Evolutionary conservation across 192 early-diverging fungal genomes (phyloP).

Genomic region (Coemansia sp.): DNA sequence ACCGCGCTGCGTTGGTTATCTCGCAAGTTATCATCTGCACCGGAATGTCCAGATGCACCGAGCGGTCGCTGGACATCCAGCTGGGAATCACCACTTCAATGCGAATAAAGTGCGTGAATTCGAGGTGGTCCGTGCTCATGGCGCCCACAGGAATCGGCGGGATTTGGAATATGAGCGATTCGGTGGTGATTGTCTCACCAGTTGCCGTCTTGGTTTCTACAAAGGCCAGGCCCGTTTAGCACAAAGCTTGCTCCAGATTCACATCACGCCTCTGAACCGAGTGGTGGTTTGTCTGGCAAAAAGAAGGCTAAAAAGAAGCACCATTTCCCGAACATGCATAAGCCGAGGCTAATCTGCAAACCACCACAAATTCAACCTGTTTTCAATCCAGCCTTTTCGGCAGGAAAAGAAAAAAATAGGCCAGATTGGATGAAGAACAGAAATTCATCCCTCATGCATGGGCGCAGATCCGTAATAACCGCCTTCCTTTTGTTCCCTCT

Average conservation of each 20-base stretch:
- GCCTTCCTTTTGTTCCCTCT: not conserved
- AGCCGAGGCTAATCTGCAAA: not conserved
- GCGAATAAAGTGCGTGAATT: conserved; percentile 42
- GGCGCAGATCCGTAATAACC: conserved; percentile 9
- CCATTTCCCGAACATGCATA: not conserved
- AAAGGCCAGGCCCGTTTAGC: not conserved
- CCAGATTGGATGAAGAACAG: not conserved
- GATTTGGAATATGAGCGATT: conserved; percentile 22
- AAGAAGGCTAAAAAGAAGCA: too few species aligned
- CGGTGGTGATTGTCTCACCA: conserved; percentile 23
- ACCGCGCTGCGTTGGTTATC: conserved; percentile 13
- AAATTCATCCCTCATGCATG: conserved; percentile 10
- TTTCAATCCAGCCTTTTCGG: too few species aligned
- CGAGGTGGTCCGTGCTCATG: conserved; percentile 35
- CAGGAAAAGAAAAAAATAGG: not conserved
- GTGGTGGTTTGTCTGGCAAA: too few species aligned
- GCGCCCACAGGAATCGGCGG: conserved; percentile 25
- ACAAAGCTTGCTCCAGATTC: too few species aligned
- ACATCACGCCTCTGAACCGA: too few species aligned
- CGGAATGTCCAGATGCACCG: conserved; percentile 34
- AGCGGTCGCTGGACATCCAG: conserved; percentile 47
- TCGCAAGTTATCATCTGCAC: conserved; percentile 46
- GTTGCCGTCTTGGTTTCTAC: conserved; percentile 23
- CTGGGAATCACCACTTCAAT: conserved; percentile 41
- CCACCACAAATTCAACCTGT: too few species aligned